Evolutionary conservation across 192 early-diverging fungal genomes (phyloP).

Genomic region (Coemansia sp.): DNA sequence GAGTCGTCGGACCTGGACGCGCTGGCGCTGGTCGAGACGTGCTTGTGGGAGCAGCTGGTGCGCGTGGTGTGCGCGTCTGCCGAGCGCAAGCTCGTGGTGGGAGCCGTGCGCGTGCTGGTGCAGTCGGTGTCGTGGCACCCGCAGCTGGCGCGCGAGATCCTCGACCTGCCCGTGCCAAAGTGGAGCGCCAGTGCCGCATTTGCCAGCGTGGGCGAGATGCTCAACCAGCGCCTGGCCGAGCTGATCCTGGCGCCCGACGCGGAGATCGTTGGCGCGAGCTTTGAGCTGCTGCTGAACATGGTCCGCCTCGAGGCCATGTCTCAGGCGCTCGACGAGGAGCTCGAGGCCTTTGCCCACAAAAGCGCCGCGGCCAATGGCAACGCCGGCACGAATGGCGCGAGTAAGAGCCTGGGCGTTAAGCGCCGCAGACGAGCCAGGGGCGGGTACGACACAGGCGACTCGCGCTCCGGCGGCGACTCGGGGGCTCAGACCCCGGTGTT

Average conservation of each 20-base stretch:
- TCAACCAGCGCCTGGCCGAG: slow-evolving; percentile 38
- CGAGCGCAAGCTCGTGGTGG: slow-evolving; percentile 46
- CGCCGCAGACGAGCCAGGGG: slow-evolving; percentile 10
- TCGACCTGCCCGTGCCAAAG: slow-evolving; percentile 35
- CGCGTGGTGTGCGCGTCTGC: slow-evolving; percentile 30
- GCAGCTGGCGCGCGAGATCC: slow-evolving; percentile 51
- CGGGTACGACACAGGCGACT: neutral
- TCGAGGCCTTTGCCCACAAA: slow-evolving; percentile 23
- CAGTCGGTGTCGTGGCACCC: slow-evolving; percentile 55
- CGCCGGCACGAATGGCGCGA: neutral
- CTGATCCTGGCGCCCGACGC: slow-evolving; percentile 43
- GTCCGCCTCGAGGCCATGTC: slow-evolving; percentile 54
- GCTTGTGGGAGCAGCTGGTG: slow-evolving; percentile 55
- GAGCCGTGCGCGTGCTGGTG: slow-evolving; percentile 44
- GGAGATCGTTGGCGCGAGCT: slow-evolving; percentile 35
- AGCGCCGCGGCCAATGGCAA: neutral
- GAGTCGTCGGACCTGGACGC: slow-evolving; percentile 33
- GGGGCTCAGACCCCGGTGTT: slow-evolving; percentile 47
- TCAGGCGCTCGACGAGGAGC: slow-evolving; percentile 47
- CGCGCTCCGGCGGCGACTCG: slow-evolving; percentile 34
- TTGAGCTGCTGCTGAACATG: slow-evolving; percentile 54
- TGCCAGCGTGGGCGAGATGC: slow-evolving; percentile 28
- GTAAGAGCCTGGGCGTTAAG: slow-evolving; percentile 5
- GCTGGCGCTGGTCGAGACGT: slow-evolving; percentile 45
- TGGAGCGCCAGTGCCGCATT: slow-evolving; percentile 5